Percentiles rank a stretch among this genome's conserved stretches.
Evolutionary conservation across 805 yeast genomes (phyloP).

Genomic region (Cyberlindnera maclurae): DNA sequence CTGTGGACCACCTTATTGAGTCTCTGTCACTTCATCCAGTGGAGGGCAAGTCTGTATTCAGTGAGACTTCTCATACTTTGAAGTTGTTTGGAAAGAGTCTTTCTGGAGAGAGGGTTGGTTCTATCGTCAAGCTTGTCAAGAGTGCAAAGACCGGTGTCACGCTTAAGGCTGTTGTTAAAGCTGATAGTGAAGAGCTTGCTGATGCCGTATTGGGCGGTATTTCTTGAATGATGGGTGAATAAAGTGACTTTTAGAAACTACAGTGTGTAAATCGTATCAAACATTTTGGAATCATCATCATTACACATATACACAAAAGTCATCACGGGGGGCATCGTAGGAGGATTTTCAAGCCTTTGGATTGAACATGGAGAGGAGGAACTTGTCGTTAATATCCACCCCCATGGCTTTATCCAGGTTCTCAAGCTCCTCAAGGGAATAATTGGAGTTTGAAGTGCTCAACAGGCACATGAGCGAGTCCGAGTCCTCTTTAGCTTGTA

Average conservation of each 20-base stretch:
- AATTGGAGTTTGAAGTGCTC: slow-evolving; percentile 14
- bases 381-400: slow-evolving; percentile 20
- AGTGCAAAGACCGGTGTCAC: slow-evolving; percentile 38
- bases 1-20: slow-evolving; percentile 45
- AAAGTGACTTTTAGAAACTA: not conserved
- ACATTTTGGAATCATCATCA: not conserved
- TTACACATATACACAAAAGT: not conserved
- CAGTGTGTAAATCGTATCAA: not conserved
- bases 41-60: slow-evolving; percentile 56
- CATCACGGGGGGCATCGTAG: slow-evolving; percentile 1
- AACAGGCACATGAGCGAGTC: slow-evolving; percentile 20
- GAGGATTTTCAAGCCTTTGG: slow-evolving; percentile 3
- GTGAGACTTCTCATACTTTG: slow-evolving; percentile 51
- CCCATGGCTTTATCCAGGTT: slow-evolving; percentile 25
- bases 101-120: slow-evolving; percentile 40
- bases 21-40: slow-evolving; percentile 62
- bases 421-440: slow-evolving; percentile 22
- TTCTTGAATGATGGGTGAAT: slow-evolving; percentile 18
- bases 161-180: slow-evolving; percentile 35
- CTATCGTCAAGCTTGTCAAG: slow-evolving; percentile 34
- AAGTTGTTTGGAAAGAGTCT: slow-evolving; percentile 73
- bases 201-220: slow-evolving; percentile 45
- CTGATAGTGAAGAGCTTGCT: slow-evolving; percentile 37
- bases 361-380: slow-evolving; percentile 20
- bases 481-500: slow-evolving; percentile 10